These are phyloP conservation scores for Cladosporium phlei DNA, from an alignment of 2,329 filamentous ascomycete genomes.

Conservation along the genomic window DNA sequence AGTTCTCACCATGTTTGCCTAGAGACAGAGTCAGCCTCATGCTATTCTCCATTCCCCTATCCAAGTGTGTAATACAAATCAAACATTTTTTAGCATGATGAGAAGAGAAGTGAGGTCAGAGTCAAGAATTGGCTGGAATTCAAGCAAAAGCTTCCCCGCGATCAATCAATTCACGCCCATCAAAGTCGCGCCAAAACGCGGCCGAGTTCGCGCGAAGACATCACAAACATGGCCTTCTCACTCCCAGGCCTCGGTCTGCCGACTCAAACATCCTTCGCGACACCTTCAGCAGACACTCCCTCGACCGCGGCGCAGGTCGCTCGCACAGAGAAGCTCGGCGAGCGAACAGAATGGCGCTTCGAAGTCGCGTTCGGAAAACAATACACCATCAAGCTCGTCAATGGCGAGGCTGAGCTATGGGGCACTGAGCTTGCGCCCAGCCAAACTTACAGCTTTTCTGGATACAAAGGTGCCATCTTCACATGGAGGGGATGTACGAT, in stretches of 20 bases:
- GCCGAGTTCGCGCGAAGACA: constrained; percentile 23
- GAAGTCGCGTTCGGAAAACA: constrained; percentile 32
- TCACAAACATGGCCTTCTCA: constrained; percentile 18
- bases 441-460: constrained; percentile 73
- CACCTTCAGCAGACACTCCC: constrained; percentile 6
- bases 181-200: no score
- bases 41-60: no score
- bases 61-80: no score
- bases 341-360: constrained; percentile 44
- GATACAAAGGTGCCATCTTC: constrained; percentile 80
- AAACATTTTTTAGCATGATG: no score
- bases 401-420: constrained; percentile 86
- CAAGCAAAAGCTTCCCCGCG: no score
- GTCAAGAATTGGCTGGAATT: no score
- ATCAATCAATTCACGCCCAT: no score
- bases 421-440: constrained; percentile 85
- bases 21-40: no score
- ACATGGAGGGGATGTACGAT: constrained; percentile 89
- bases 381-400: constrained; percentile 57
- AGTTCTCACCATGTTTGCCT: no score
- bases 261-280: neutral
- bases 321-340: constrained; percentile 39
- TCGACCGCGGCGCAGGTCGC: constrained; percentile 14
- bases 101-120: no score
- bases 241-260: constrained; percentile 12